Evolutionary conservation across 768 basidiomycete species (phyloP).

Genomic region (Daedalea quercina): DNA sequence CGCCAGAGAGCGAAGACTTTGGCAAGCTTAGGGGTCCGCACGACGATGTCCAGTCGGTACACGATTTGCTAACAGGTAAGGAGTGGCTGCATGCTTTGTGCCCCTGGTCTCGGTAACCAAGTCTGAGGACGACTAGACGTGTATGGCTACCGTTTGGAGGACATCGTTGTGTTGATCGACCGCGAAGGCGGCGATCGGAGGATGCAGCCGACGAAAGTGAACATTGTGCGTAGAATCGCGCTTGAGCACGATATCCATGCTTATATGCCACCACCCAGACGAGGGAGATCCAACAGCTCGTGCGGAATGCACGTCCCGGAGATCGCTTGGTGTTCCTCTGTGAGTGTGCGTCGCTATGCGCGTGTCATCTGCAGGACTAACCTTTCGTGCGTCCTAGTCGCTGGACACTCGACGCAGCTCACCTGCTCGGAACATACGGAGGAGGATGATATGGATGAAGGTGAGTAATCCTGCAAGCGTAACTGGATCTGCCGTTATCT

Average conservation of each 20-base stretch:
- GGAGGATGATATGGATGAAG: conserved; percentile 6
- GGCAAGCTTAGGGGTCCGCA: background rate
- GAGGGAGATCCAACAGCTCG: conserved; percentile 7
- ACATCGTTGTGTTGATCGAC: conserved; percentile 12
- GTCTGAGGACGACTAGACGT: no score
- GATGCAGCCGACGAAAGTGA: background rate
- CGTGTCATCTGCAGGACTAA: no score
- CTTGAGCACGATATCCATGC: background rate
- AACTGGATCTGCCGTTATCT: no score
- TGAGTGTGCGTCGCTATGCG: no score
- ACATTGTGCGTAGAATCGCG: background rate
- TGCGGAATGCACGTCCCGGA: conserved; percentile 1
- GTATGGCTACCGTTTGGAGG: conserved; percentile 8
- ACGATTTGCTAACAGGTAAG: conserved; percentile 6
- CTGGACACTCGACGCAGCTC: conserved; percentile 5
- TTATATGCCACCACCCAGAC: conserved; percentile 6
- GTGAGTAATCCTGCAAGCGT: background rate
- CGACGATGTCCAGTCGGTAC: background rate
- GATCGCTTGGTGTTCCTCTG: conserved; percentile 15
- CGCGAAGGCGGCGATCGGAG: background rate
- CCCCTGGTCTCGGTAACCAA: no score
- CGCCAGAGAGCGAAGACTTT: background rate
- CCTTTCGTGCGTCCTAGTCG: no score
- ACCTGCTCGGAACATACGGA: background rate
- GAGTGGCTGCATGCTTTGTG: no score